These are phyloP conservation scores for Penicillium verhagenii DNA, from an alignment of 495 filamentous ascomycete genomes.

Conservation along the genomic window DNA sequence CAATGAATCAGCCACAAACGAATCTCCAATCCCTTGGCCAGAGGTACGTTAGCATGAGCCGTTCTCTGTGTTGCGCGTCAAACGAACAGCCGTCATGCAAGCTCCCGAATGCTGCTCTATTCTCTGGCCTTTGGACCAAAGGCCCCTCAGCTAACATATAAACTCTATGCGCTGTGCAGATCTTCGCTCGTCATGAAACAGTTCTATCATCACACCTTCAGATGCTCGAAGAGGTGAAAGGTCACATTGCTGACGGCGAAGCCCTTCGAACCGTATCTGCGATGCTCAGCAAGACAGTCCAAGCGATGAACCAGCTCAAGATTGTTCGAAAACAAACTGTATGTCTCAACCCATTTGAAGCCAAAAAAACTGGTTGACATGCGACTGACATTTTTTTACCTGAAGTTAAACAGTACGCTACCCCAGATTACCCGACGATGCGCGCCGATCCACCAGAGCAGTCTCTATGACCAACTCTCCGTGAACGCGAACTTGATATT, in stretches of 20 bases:
- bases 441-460: too few relatives aligned
- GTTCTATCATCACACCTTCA: constrained; percentile 36
- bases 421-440: background rate
- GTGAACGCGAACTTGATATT: too few relatives aligned
- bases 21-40: constrained; percentile 14
- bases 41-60: constrained; percentile 21
- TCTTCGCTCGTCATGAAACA: constrained; percentile 36
- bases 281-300: constrained; percentile 40
- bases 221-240: constrained; percentile 31
- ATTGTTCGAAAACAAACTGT: constrained; percentile 35
- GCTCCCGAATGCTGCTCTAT: background rate
- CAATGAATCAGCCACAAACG: background rate
- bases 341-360: constrained; percentile 6
- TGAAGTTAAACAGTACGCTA: constrained; percentile 25
- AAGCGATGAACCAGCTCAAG: constrained; percentile 36
- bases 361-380: background rate
- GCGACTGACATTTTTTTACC: background rate
- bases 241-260: constrained; percentile 21
- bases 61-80: background rate
- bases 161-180: constrained; percentile 10
- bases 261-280: constrained; percentile 26
- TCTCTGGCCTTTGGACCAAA: background rate
- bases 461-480: too few relatives aligned
- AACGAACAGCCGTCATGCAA: background rate
- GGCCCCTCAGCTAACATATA: background rate